Conservation (phyloP, 805 yeast genomes). For the Peterozyma toletana region DNA sequence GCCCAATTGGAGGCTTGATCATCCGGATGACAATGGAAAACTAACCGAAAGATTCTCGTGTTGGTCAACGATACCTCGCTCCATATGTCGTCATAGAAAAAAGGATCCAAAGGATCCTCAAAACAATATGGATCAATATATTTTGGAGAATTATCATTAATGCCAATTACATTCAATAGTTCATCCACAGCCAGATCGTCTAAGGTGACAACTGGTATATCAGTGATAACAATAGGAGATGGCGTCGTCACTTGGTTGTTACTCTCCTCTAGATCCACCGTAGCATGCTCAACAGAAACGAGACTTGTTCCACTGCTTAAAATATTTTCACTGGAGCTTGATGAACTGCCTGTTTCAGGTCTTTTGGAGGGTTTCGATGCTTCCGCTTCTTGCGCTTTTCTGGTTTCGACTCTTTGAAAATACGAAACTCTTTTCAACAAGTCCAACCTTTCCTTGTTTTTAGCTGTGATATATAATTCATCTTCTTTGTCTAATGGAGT, state of each 20-base stretch:
- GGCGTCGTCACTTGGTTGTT: neutral
- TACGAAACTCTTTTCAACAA: conserved; percentile 66
- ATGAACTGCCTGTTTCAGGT: conserved; percentile 23
- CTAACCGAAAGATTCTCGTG: conserved; percentile 71
- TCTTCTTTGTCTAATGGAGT: conserved; percentile 24
- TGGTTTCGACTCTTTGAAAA: conserved; percentile 58
- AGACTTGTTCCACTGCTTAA: neutral
- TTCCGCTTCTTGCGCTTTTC: conserved; percentile 29
- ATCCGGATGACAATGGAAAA: conserved; percentile 94
- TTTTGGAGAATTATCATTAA: conserved; percentile 25
- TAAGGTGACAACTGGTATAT: conserved; percentile 34
- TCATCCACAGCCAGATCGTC: conserved; percentile 34
- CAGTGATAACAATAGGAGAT: conserved; percentile 3
- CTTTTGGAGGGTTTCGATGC: conserved; percentile 26
- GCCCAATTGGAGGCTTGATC: conserved; percentile 85
- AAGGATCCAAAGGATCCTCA: conserved; percentile 78
- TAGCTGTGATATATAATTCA: conserved; percentile 27
- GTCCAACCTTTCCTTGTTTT: conserved; percentile 58
- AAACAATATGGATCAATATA: conserved; percentile 80
- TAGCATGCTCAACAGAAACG: neutral
- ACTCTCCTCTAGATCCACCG: conserved; percentile 1
- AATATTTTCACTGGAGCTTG: neutral
- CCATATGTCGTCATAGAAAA: conserved; percentile 85
- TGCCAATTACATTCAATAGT: conserved; percentile 26
- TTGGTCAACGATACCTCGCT: conserved; percentile 75